phyloP scores from a whole-genome alignment of 345 rosid genomes.

The Turritis glabra region DNA sequence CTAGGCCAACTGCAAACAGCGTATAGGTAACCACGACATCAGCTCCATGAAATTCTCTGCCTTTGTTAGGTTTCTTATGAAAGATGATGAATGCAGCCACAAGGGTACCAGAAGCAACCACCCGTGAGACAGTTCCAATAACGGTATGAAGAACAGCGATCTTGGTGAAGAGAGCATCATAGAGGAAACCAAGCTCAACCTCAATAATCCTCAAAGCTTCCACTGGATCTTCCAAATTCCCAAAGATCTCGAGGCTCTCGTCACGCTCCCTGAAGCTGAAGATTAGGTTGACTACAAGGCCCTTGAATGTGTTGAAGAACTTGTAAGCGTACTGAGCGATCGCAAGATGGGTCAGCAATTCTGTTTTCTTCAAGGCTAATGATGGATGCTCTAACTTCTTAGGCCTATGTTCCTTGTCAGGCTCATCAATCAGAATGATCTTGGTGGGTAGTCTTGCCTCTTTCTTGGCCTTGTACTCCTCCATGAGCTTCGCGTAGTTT shows the following conservation, averaged over 20 bases:
- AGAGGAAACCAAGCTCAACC: constrained; percentile 62
- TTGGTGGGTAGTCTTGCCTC: constrained; percentile 46
- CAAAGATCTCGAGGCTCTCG: constrained; percentile 49
- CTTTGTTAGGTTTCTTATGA: constrained; percentile 32
- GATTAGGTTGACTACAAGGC: constrained; percentile 57
- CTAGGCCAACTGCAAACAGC: constrained; percentile 49
- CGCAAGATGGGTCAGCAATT: constrained; percentile 11
- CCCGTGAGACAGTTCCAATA: constrained; percentile 34
- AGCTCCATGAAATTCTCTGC: neutral
- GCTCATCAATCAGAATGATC: constrained; percentile 47
- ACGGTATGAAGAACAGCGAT: constrained; percentile 43
- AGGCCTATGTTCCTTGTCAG: constrained; percentile 40
- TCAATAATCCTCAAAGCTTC: constrained; percentile 55
- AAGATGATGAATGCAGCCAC: constrained; percentile 42
- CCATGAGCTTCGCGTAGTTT: constrained; percentile 66
- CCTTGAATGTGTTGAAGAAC: constrained; percentile 49
- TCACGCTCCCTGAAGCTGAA: constrained; percentile 52
- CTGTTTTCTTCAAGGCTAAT: neutral
- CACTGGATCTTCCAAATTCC: neutral
- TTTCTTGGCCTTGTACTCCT: constrained; percentile 53
- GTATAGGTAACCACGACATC: constrained; percentile 53
- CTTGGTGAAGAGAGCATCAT: constrained; percentile 62
- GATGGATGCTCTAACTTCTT: constrained; percentile 18
- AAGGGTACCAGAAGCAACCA: constrained; percentile 29
- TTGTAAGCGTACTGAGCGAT: constrained; percentile 39